phyloP scores from a whole-genome alignment of 1,284 basidiomycete genomes.

The Blastosporella zonata region DNA sequence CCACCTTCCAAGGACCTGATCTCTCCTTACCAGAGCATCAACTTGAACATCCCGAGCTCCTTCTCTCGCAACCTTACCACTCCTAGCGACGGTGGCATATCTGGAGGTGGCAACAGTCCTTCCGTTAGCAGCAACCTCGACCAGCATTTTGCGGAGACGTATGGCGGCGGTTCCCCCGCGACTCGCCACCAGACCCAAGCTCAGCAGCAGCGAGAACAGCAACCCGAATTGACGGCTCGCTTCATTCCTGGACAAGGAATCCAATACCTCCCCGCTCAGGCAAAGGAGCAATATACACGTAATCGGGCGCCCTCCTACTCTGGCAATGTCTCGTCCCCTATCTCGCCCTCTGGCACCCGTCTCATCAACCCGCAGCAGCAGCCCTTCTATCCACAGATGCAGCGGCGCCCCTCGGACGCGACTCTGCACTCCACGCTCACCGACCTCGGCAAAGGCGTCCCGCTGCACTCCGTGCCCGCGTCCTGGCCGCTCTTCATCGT shows the following conservation, averaged over 20 bases:
- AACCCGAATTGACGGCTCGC: slow-evolving; percentile 45
- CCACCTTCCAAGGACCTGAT: slow-evolving; percentile 53
- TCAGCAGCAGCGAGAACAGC: slow-evolving; percentile 17
- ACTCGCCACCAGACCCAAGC: slow-evolving; percentile 20
- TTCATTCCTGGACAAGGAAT: slow-evolving; percentile 66
- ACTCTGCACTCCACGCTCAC: slow-evolving; percentile 36
- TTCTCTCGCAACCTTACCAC: slow-evolving; percentile 52
- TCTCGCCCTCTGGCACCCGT: slow-evolving; percentile 42
- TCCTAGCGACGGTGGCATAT: slow-evolving; percentile 54
- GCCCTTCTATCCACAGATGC: slow-evolving; percentile 37
- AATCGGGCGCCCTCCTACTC: slow-evolving; percentile 38
- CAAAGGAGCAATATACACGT: slow-evolving; percentile 29
- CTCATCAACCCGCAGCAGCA: slow-evolving; percentile 44
- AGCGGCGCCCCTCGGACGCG: slow-evolving; percentile 54
- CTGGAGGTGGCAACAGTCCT: slow-evolving; percentile 39
- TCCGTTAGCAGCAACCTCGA: slow-evolving; percentile 36
- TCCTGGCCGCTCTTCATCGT: slow-evolving; percentile 93
- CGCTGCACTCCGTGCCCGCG: slow-evolving; percentile 77
- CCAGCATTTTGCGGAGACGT: slow-evolving; percentile 37
- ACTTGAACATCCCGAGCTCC: slow-evolving; percentile 51
- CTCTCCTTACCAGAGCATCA: slow-evolving; percentile 56
- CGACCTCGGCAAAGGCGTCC: slow-evolving; percentile 89
- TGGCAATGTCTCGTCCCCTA: slow-evolving; percentile 36
- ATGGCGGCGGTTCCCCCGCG: slow-evolving; percentile 26
- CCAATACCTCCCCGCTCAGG: slow-evolving; percentile 50